Base-by-base conservation (phyloP, 257 asterid genomes). In the Capsicum baccatum region DNA sequence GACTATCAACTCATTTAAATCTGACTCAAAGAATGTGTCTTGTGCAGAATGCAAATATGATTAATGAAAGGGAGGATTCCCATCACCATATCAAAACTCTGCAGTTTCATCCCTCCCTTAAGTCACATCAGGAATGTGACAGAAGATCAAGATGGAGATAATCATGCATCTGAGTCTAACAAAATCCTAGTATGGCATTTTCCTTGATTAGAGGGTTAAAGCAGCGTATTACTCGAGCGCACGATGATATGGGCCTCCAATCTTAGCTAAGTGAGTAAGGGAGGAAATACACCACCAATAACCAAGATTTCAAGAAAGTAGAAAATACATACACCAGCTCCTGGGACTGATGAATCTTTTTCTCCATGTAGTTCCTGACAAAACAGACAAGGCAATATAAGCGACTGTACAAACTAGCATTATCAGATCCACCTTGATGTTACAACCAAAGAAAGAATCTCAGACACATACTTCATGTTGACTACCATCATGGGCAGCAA, bases 321-420 rank as follows among this genome's bases (percentile, higher is more conserved):
- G 62, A 74, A 79, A 44, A 50, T 12, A 79, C 85, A 82, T 91
- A 95, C 99, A 95, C 99, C 99, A 87, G 99, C 99, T 88, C 90
- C 96, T 59, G 98, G 97, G 85, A 94, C 97, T 44, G 98, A 94
- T 68, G 92, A 86, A 82, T 93, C 97, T 85, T 89, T 94, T 88
- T 83, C 89, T 80, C 90, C 94, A 88, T 91, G 97, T 85, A 90
- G 93, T 66, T 89, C 95, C 98, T 93, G 79, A 79, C 76, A 83
- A 76, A 83, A 85, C 84, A 87, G 83, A 55, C 17, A 88, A 85
- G 78, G 50, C 66, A 17, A 57, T 76, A 86, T 84, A 79, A 83
- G 74, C 39, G 21, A 66, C 59, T 67, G 42, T 79, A 86, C 84
- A 35, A 74, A 54, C 33, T 37, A 67, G 37, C 50, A 52, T 67